Evolutionary conservation across 768 basidiomycete genomes (phyloP).

Genomic region (Pholiota microspora): DNA sequence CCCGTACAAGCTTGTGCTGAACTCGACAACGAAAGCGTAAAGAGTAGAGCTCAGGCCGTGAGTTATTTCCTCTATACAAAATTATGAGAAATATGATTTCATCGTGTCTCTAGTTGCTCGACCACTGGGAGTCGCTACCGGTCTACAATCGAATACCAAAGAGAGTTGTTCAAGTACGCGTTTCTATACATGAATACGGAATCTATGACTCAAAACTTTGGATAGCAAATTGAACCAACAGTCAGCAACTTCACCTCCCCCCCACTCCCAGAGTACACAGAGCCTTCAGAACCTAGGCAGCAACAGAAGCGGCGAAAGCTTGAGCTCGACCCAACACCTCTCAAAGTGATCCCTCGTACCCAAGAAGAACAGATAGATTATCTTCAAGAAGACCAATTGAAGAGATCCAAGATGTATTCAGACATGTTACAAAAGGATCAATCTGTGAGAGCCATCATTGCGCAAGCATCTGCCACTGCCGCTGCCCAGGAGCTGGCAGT

Average conservation of each 20-base stretch:
- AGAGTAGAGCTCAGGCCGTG: constrained; percentile 63
- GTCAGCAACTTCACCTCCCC: too few species aligned
- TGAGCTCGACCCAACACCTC: not conserved
- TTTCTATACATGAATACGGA: not conserved
- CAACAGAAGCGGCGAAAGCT: not conserved
- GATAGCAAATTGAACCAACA: too few species aligned
- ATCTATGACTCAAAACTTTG: not conserved
- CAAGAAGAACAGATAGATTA: not conserved
- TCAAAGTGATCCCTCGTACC: not conserved
- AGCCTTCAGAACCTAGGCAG: not conserved
- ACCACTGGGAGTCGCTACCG: constrained; percentile 76
- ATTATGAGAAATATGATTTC: not conserved
- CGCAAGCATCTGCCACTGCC: constrained; percentile 31
- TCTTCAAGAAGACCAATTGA: constrained; percentile 3
- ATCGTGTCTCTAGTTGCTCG: constrained; percentile 57
- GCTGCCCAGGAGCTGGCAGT: constrained; percentile 26
- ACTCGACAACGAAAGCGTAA: constrained; percentile 56
- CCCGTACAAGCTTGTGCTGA: constrained; percentile 56
- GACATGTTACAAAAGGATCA: constrained; percentile 14
- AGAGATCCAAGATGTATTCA: constrained; percentile 11
- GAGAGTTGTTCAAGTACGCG: constrained; percentile 36
- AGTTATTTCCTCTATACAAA: constrained; percentile 10
- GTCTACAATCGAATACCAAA: constrained; percentile 88
- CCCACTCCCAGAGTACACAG: not conserved
- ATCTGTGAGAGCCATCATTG: constrained; percentile 35